Conservation (phyloP, 2,329 filamentous ascomycete species). For the Fusarium coicis region DNA sequence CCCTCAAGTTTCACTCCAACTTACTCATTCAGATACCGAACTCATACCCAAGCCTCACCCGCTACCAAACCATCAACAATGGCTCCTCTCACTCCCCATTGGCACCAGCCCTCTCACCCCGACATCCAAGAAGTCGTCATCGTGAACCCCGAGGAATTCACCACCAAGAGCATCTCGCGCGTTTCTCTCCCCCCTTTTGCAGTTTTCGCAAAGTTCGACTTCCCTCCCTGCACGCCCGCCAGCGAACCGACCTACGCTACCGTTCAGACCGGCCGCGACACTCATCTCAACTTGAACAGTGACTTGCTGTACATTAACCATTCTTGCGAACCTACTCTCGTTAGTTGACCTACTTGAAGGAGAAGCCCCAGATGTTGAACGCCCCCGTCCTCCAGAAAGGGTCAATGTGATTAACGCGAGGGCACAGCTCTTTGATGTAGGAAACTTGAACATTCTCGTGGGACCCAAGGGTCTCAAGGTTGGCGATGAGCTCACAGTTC, state of each 20-base stretch:
- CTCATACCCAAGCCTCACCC: constrained; percentile 4
- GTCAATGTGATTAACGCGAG: constrained; percentile 14
- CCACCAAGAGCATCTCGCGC: constrained; percentile 68
- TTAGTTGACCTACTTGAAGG: constrained; percentile 53
- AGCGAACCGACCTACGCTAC: constrained; percentile 70
- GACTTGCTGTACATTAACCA: constrained; percentile 76
- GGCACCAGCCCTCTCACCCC: constrained; percentile 70
- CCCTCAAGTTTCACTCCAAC: background rate
- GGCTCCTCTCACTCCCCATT: constrained; percentile 68
- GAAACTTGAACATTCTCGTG: constrained; percentile 66
- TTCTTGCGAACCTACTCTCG: constrained; percentile 73
- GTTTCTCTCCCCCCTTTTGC: constrained; percentile 69
- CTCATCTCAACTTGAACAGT: constrained; percentile 72
- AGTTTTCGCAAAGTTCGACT: constrained; percentile 73
- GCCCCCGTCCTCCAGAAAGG: background rate
- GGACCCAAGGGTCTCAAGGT: constrained; percentile 64
- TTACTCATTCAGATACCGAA: background rate
- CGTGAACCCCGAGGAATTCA: constrained; percentile 64
- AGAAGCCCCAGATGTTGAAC: constrained; percentile 11
- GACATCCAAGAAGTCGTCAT: constrained; percentile 65
- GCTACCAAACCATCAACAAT: constrained; percentile 48
- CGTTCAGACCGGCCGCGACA: constrained; percentile 66
- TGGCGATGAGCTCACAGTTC: constrained; percentile 68
- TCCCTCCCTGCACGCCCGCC: constrained; percentile 69
- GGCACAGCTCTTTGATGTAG: constrained; percentile 68